Evolutionary conservation across 164 flowering plant genomes (phyloP).

Genomic region (Magnolia kwangsiensis): DNA sequence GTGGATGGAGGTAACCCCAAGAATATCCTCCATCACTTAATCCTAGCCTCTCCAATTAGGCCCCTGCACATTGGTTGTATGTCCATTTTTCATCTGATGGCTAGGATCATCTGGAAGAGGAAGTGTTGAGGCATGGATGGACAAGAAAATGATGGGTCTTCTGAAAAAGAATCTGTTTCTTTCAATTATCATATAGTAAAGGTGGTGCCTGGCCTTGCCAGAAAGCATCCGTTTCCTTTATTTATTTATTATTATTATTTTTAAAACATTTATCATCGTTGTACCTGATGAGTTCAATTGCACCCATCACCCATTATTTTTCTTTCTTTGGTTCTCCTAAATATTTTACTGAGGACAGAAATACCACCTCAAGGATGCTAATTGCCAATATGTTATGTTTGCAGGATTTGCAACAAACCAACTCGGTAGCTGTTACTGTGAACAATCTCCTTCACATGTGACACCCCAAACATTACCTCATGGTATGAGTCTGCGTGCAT

Average conservation of each 20-base stretch:
- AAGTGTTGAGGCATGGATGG: too few species aligned
- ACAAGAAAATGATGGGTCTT: too few species aligned
- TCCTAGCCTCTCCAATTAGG: neutral
- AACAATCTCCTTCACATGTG: slow-evolving; percentile 95
- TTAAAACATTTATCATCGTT: too few species aligned
- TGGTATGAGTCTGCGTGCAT: slow-evolving; percentile 4
- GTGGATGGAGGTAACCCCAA: neutral
- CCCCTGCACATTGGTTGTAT: neutral
- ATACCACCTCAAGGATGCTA: neutral
- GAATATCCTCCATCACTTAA: neutral
- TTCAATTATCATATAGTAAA: too few species aligned
- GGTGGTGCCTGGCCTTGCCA: too few species aligned
- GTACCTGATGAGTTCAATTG: too few species aligned
- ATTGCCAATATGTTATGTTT: slow-evolving; percentile 6
- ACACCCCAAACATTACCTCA: slow-evolving; percentile 9
- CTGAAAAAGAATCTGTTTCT: too few species aligned
- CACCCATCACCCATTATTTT: too few species aligned
- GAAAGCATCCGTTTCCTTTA: too few species aligned
- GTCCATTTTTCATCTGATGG: too few species aligned
- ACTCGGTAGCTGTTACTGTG: slow-evolving; percentile 79
- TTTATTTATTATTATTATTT: too few species aligned
- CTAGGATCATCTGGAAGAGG: too few species aligned
- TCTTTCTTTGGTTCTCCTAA: neutral
- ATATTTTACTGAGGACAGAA: neutral
- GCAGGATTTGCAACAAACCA: slow-evolving; percentile 93